Conservation (phyloP, 352 stramenopile genomes). For the Hyaloperonospora arabidopsidis region DNA sequence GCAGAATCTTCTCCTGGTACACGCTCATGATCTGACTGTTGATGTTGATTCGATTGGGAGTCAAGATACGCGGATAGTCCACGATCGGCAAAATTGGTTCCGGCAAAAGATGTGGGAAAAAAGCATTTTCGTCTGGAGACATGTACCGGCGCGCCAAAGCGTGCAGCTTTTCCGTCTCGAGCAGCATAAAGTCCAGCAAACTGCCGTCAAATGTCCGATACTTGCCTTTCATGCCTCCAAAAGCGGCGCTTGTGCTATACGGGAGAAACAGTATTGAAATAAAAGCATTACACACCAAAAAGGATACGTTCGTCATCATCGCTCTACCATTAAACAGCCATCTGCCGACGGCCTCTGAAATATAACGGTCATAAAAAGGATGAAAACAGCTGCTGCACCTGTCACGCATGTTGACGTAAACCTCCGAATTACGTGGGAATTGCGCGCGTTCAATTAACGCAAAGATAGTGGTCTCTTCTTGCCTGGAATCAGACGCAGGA, state of each 20-base stretch:
- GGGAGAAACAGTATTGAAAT: neutral
- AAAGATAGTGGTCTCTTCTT: constrained; percentile 99
- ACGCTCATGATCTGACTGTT: constrained; percentile 95
- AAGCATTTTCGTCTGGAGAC: constrained; percentile 96
- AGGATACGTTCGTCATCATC: too few relatives aligned
- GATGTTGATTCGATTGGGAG: constrained; percentile 94
- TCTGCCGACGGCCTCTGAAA: too few relatives aligned
- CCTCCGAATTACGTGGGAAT: constrained; percentile 91
- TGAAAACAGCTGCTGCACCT: constrained; percentile 24
- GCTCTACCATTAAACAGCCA: neutral
- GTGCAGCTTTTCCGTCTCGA: constrained; percentile 94
- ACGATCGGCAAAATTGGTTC: constrained; percentile 88
- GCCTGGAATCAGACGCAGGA: constrained; percentile 28
- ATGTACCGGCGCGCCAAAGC: constrained; percentile 94
- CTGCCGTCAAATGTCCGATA: constrained; percentile 81
- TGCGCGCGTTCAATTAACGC: constrained; percentile 97
- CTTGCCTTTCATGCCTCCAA: constrained; percentile 77
- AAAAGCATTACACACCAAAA: neutral
- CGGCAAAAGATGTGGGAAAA: constrained; percentile 91
- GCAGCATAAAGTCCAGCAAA: constrained; percentile 95
- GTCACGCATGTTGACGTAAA: constrained; percentile 90
- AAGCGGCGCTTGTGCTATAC: constrained; percentile 53
- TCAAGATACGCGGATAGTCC: constrained; percentile 90
- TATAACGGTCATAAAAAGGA: neutral
- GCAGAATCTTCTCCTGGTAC: constrained; percentile 94